Conservation (phyloP, 371 early-diverging fungal species). For the Cokeromyces recurvatus region DNA sequence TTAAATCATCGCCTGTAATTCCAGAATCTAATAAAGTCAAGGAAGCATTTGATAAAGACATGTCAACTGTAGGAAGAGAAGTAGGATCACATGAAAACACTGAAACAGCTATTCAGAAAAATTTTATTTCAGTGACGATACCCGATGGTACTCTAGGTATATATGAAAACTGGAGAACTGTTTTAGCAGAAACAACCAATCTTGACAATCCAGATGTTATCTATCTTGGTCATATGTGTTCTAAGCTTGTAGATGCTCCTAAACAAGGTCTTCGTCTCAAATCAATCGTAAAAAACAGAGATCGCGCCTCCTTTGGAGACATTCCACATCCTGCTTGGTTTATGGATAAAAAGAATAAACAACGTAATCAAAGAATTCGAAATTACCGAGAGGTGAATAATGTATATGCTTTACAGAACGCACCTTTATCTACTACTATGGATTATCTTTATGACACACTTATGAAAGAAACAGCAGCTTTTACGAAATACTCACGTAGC, state of each 20-base stretch:
- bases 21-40: constrained; percentile 12
- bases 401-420: constrained; percentile 10
- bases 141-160: constrained; percentile 32
- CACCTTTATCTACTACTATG: constrained; percentile 28
- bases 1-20: constrained; percentile 17
- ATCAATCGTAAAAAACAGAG: constrained; percentile 4
- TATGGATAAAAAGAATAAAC: constrained; percentile 30
- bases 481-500: constrained; percentile 23
- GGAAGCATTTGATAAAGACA: constrained; percentile 30
- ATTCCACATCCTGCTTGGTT: constrained; percentile 40
- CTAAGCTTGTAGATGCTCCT: constrained; percentile 42
- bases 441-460: constrained; percentile 28
- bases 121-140: constrained; percentile 23
- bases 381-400: constrained; percentile 20
- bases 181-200: constrained; percentile 24
- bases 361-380: constrained; percentile 14
- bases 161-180: constrained; percentile 42
- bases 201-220: constrained; percentile 32
- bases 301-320: constrained; percentile 10
- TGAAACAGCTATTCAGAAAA: constrained; percentile 23
- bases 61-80: constrained; percentile 13
- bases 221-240: constrained; percentile 44
- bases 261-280: constrained; percentile 44
- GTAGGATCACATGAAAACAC: neutral
- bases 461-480: constrained; percentile 23